Conservation (phyloP, 2,329 filamentous ascomycete species). For the Ophiostoma sp. region DNA sequence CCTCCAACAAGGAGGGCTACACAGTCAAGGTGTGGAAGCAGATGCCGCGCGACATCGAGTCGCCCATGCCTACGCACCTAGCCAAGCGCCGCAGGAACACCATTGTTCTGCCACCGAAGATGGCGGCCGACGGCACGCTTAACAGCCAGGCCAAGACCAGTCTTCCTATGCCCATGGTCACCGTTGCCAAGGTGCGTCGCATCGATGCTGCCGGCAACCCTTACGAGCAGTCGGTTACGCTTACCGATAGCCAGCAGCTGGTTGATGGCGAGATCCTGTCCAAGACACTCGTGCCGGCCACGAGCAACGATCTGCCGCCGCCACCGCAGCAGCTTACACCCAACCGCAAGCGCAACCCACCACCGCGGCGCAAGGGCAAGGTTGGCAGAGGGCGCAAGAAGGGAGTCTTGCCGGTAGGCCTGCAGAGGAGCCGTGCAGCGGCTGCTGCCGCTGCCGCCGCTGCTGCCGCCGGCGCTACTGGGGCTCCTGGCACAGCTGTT, state of each 20-base stretch:
- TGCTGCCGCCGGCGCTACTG: constrained; percentile 31
- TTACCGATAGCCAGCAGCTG: constrained; percentile 71
- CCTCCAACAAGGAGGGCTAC: constrained; percentile 39
- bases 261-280: constrained; percentile 76
- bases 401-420: constrained; percentile 50
- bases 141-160: constrained; percentile 29
- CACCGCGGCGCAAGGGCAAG: constrained; percentile 75
- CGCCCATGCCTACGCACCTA: constrained; percentile 47
- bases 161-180: constrained; percentile 48
- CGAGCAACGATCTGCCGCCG: constrained; percentile 47
- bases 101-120: constrained; percentile 50
- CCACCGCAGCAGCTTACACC: constrained; percentile 36
- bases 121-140: constrained; percentile 37
- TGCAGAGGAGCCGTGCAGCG: constrained; percentile 23
- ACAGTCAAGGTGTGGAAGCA: constrained; percentile 58
- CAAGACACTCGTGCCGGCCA: constrained; percentile 48
- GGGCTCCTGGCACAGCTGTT: neutral
- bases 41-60: constrained; percentile 54
- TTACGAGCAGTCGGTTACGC: constrained; percentile 75
- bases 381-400: constrained; percentile 71
- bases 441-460: constrained; percentile 21
- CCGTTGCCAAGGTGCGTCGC: constrained; percentile 73
- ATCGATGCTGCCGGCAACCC: constrained; percentile 74
- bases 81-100: constrained; percentile 58
- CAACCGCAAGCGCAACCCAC: constrained; percentile 59